Evolutionary conservation across 2,329 filamentous ascomycete species (phyloP).

Genomic region (Exophiala xenobiotica): DNA sequence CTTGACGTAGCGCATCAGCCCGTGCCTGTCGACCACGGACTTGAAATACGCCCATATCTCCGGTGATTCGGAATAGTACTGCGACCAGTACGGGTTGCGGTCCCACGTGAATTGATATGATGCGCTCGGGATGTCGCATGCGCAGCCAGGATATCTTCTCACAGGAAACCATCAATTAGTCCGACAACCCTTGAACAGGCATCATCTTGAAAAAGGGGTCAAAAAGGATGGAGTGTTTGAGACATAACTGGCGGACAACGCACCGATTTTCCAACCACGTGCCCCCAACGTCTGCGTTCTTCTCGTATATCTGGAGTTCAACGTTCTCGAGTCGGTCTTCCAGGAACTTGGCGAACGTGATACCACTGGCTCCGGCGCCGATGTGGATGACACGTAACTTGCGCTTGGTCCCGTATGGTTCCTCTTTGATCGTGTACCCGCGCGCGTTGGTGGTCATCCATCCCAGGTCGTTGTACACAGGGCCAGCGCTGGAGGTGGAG

Average conservation of each 20-base stretch:
- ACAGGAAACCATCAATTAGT: slow-evolving; percentile 28
- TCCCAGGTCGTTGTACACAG: no score
- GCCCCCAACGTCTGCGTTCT: slow-evolving; percentile 34
- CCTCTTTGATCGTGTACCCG: no score
- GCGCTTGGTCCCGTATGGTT: no score
- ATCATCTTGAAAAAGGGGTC: no score
- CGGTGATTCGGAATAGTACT: slow-evolving; percentile 28
- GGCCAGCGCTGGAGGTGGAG: no score
- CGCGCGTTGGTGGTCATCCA: no score
- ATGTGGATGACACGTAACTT: slow-evolving; percentile 19
- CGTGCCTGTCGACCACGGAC: slow-evolving; percentile 25
- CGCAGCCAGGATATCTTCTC: slow-evolving; percentile 35
- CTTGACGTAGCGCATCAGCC: slow-evolving; percentile 31
- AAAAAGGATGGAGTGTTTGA: no score
- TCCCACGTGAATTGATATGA: slow-evolving; percentile 41
- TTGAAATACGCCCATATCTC: slow-evolving; percentile 34
- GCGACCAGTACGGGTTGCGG: slow-evolving; percentile 30
- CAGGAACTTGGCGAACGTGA: slow-evolving; percentile 29
- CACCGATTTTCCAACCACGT: slow-evolving; percentile 36
- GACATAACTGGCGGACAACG: slow-evolving; percentile 30
- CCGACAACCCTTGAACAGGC: background rate
- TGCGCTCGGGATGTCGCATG: slow-evolving; percentile 45
- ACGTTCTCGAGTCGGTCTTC: slow-evolving; percentile 14
- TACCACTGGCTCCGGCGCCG: slow-evolving; percentile 33
- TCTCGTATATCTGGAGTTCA: slow-evolving; percentile 30